phyloP scores from a whole-genome alignment of 108 stramenopile species.

The Stephanodiscus triporus region DNA sequence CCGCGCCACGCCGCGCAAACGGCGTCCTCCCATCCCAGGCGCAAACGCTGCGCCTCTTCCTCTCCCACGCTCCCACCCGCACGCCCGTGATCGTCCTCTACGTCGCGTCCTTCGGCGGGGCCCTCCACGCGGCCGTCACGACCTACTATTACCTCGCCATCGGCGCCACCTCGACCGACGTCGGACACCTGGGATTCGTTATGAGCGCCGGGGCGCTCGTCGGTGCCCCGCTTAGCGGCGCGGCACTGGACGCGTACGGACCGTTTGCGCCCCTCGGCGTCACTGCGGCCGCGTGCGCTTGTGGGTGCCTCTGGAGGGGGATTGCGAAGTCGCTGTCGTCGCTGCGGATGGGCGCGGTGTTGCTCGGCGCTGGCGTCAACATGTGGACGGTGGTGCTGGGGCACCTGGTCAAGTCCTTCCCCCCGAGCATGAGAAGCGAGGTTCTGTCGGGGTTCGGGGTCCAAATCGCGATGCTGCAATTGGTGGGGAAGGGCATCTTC shows the following conservation, averaged over 20 bases:
- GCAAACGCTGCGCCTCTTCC: constrained; percentile 26
- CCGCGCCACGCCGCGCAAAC: too few species aligned
- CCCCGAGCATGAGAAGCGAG: constrained; percentile 23
- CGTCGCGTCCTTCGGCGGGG: constrained; percentile 38
- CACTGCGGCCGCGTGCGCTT: constrained; percentile 23
- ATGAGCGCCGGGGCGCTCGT: constrained; percentile 27
- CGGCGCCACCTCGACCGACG: constrained; percentile 19
- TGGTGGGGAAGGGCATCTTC: constrained; percentile 38
- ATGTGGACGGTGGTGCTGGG: constrained; percentile 36
- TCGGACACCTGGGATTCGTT: constrained; percentile 37
- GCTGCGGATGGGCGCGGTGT: constrained; percentile 28
- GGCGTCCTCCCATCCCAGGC: constrained; percentile 22
- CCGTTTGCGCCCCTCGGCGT: constrained; percentile 25
- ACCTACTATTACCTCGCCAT: constrained; percentile 40
- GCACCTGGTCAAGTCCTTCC: constrained; percentile 37
- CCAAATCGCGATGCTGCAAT: constrained; percentile 28
- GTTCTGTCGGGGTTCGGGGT: constrained; percentile 36
- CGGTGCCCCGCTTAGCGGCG: constrained; percentile 20
- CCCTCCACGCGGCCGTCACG: constrained; percentile 40
- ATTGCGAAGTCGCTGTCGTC: constrained; percentile 12
- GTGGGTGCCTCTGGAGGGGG: constrained; percentile 43
- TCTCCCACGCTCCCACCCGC: constrained; percentile 29
- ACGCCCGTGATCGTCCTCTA: constrained; percentile 25
- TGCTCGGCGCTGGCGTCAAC: constrained; percentile 28
- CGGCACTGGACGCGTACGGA: constrained; percentile 24